A percentile compares a stretch with the other conserved stretches of the same genome.
phyloP scores from a whole-genome alignment of 2,329 filamentous ascomycete species.

The Dactylellina parvicollis region DNA sequence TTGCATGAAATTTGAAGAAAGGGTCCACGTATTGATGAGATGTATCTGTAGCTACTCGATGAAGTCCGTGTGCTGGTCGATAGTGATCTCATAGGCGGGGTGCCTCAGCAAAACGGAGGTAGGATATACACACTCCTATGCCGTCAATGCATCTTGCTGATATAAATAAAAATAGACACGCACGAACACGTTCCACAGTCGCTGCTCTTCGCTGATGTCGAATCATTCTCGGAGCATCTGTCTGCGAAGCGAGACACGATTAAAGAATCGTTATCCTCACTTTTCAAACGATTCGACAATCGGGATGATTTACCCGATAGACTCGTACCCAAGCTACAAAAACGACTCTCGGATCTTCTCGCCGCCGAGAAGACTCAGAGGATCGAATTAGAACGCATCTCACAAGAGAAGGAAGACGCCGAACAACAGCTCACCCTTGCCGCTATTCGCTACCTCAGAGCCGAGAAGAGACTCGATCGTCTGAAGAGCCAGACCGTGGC shows the following conservation, averaged over 20 bases:
- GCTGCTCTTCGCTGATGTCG: slow-evolving; percentile 71
- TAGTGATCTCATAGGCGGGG: slow-evolving; percentile 64
- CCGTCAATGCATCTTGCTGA: slow-evolving; percentile 61
- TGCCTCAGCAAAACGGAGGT: slow-evolving; percentile 64
- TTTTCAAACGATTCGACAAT: slow-evolving; percentile 71
- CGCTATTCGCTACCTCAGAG: slow-evolving; percentile 89
- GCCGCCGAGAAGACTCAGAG: slow-evolving; percentile 84
- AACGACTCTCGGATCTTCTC: slow-evolving; percentile 77
- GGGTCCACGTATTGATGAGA: slow-evolving; percentile 56
- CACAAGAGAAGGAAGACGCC: slow-evolving; percentile 82
- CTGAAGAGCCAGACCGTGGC: slow-evolving; percentile 88
- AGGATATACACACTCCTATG: slow-evolving; percentile 47
- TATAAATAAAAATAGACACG: slow-evolving; percentile 6
- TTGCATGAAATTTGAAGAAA: slow-evolving; percentile 15
- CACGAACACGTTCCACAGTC: slow-evolving; percentile 58
- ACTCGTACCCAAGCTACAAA: slow-evolving; percentile 77
- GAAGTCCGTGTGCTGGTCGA: slow-evolving; percentile 70
- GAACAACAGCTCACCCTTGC: slow-evolving; percentile 88
- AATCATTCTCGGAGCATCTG: slow-evolving; percentile 83
- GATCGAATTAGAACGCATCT: slow-evolving; percentile 77
- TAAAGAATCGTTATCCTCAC: slow-evolving; percentile 73
- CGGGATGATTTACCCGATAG: slow-evolving; percentile 65
- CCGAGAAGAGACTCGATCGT: slow-evolving; percentile 92
- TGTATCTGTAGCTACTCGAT: slow-evolving; percentile 68
- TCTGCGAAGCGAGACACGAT: slow-evolving; percentile 79